Base-by-base conservation (phyloP, 208 protist genomes). In the Angomonas ambiguus region DNA sequence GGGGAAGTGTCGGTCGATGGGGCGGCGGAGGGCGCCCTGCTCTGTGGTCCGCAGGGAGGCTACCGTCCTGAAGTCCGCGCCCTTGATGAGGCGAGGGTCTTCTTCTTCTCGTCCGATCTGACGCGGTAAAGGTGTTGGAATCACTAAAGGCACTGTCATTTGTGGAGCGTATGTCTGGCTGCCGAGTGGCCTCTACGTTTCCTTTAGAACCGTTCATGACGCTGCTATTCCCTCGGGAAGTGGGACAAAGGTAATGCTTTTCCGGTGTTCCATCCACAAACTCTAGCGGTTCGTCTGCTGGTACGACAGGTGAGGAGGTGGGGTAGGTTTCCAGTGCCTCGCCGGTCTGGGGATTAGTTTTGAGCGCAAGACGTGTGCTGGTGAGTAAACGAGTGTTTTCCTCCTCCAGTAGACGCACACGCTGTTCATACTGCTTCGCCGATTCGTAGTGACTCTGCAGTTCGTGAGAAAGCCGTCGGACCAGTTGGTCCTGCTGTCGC, bases 371-470 rank as follows among this genome's bases (percentile, higher is more conserved):
- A 2, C 25, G 28, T 3, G 25, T 16, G 53, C 27, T 35, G n/a
- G 32, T 62, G 2, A 76, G 31, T 34, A 82, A 69, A 34, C 62
- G 49, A 30, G 70, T 57, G 48, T 80, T 77, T 67, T 88, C 82
- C 27, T 59, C 30, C 69, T 88, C 79, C 10, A 82, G 48, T 0
- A 67, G 41, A 32, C 60, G 65, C 18, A 88, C 64, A 41, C 70
- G 79, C 64, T 77, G 51, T 62, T 88, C 85, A 75, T 85, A 86
- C 71, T 87, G 82, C 45, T 74, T 66, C 11, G 83, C 71, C 18
- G 85, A 74, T 48, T 75, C 56, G 65, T 82, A 77, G 62, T 88
- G 82, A 25, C 72, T 71, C 18, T 88, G 67, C 61, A 92, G 68
- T 62, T 88, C 80, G 18, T 69, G 51, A 16, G 80, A 67, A 6